Evolutionary conservation across 2,329 filamentous ascomycete genomes (phyloP).

Genomic region (Westerdykella ornata): DNA sequence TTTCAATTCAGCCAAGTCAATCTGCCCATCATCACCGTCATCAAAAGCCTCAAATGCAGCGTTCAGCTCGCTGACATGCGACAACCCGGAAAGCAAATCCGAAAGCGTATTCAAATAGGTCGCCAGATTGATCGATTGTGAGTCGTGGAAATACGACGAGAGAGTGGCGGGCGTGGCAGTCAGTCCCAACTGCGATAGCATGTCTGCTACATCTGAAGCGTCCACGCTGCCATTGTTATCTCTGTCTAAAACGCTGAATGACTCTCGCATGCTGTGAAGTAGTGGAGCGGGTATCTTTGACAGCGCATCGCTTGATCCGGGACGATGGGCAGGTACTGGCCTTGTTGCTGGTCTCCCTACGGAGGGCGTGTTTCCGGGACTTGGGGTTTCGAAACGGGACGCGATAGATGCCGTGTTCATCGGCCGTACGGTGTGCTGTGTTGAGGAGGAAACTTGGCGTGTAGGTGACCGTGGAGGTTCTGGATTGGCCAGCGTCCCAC

Average conservation of each 20-base stretch:
- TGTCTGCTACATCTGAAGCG: constrained; percentile 76
- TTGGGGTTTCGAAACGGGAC: constrained; percentile 31
- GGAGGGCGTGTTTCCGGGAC: constrained; percentile 5
- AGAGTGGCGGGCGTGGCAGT: constrained; percentile 65
- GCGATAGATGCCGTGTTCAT: constrained; percentile 29
- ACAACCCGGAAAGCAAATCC: constrained; percentile 64
- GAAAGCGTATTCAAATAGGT: constrained; percentile 80
- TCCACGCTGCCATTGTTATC: constrained; percentile 80
- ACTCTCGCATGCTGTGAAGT: constrained; percentile 80
- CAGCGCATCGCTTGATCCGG: constrained; percentile 38
- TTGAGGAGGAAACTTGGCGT: constrained; percentile 15
- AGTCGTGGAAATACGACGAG: constrained; percentile 71
- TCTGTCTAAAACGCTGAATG: constrained; percentile 86
- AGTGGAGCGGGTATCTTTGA: constrained; percentile 74
- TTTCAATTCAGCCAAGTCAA: constrained; percentile 74
- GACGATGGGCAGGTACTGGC: constrained; percentile 21
- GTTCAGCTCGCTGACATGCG: constrained; percentile 69
- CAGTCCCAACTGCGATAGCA: constrained; percentile 79
- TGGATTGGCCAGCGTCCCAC: constrained; percentile 15
- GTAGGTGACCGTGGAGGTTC: constrained; percentile 29
- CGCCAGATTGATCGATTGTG: constrained; percentile 70
- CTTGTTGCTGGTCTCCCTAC: constrained; percentile 15
- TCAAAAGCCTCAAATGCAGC: constrained; percentile 95
- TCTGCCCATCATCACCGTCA: constrained; percentile 87
- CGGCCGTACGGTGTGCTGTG: constrained; percentile 18